These are phyloP conservation scores for Vishniacozyma victoriae DNA, from an alignment of 768 basidiomycete genomes.

Conservation along the genomic window DNA sequence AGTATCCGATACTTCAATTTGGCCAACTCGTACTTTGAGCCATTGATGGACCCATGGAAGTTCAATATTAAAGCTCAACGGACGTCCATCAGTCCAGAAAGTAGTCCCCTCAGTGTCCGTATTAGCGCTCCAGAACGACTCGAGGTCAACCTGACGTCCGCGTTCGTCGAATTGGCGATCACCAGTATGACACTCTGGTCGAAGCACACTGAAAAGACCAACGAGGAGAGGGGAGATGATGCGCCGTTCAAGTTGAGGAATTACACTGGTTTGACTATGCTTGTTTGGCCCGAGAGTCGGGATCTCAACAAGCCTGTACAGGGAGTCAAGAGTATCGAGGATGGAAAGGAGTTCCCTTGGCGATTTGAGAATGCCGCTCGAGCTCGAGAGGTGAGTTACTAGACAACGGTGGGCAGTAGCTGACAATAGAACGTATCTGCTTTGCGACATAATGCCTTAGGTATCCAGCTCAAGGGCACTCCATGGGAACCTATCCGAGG, in stretches of 20 bases:
- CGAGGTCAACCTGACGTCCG: slow-evolving; percentile 83
- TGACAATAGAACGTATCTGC: slow-evolving; percentile 57
- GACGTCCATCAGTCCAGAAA: slow-evolving; percentile 28
- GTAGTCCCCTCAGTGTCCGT: slow-evolving; percentile 53
- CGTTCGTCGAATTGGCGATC: slow-evolving; percentile 77
- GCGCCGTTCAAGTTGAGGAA: slow-evolving; percentile 92
- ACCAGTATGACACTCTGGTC: slow-evolving; percentile 67
- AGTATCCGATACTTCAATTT: slow-evolving; percentile 95
- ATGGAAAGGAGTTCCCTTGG: slow-evolving; percentile 82
- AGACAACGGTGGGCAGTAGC: neutral
- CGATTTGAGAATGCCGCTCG: slow-evolving; percentile 94
- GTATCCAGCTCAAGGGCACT: slow-evolving; percentile 74
- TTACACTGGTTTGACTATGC: slow-evolving; percentile 76
- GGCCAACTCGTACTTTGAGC: slow-evolving; percentile 97
- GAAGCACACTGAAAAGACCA: slow-evolving; percentile 65
- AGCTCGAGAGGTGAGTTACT: slow-evolving; percentile 69
- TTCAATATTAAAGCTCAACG: slow-evolving; percentile 62
- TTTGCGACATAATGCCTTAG: slow-evolving; percentile 75
- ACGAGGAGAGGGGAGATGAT: slow-evolving; percentile 75
- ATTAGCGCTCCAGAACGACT: slow-evolving; percentile 73
- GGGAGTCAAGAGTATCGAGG: slow-evolving; percentile 57
- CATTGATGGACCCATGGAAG: slow-evolving; percentile 93
- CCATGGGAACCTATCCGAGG: slow-evolving; percentile 82
- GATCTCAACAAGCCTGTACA: slow-evolving; percentile 55
- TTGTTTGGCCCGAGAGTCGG: slow-evolving; percentile 73